Conservation (phyloP, 148 eudicot genomes). For the Drosera capensis region DNA sequence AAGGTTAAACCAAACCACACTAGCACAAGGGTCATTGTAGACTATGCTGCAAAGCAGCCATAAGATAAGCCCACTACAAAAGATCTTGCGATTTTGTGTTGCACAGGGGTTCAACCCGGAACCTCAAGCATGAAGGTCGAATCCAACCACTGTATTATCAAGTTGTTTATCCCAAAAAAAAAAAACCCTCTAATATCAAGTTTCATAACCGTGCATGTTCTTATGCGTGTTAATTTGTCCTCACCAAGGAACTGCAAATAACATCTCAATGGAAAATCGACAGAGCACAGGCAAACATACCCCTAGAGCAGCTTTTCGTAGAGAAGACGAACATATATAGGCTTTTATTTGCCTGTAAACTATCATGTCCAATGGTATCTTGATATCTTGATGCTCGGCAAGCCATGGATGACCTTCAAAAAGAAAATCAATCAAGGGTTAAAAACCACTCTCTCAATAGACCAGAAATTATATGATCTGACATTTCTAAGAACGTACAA, state of each 20-base stretch:
- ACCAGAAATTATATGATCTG: neutral
- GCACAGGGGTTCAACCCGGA: no score
- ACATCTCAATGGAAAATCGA: neutral
- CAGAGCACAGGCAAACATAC: slow-evolving; percentile 25
- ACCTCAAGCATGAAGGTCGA: no score
- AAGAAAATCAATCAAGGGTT: neutral
- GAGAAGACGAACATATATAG: slow-evolving; percentile 68
- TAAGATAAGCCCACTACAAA: no score
- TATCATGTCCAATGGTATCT: slow-evolving; percentile 83
- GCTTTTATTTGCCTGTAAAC: slow-evolving; percentile 69
- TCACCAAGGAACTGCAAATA: neutral
- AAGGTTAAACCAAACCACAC: no score
- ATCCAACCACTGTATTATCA: no score
- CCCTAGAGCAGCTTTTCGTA: slow-evolving; percentile 86
- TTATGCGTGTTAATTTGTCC: no score
- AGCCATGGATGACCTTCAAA: slow-evolving; percentile 95
- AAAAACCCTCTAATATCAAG: no score
- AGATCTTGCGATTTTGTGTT: no score
- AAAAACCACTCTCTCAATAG: neutral
- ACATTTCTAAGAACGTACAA: slow-evolving; percentile 30
- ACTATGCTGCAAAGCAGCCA: no score
- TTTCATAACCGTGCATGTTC: no score
- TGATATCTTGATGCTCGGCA: slow-evolving; percentile 42
- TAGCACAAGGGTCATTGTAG: no score
- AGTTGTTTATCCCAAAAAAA: no score